phyloP scores from a whole-genome alignment of 78 protist genomes.

The Creolimax fragrantissima region DNA sequence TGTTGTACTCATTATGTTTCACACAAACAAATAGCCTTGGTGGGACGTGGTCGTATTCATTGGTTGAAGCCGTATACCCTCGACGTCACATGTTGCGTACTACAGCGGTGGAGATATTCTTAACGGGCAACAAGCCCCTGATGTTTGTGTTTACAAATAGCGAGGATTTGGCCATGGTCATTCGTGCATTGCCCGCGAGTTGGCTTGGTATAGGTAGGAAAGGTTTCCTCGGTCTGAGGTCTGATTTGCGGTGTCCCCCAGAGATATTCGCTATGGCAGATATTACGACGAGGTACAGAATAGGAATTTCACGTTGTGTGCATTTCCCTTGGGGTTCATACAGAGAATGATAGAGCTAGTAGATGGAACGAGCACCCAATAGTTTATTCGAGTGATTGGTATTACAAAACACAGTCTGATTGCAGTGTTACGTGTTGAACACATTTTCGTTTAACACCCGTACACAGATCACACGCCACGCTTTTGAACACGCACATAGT shows the following conservation, averaged over 20 bases:
- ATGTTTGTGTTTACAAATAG: constrained; percentile 52
- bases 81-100: constrained; percentile 61
- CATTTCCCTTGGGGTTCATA: too few relatives aligned
- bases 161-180: neutral
- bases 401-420: too few relatives aligned
- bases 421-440: too few relatives aligned
- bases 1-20: neutral
- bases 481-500: too few relatives aligned
- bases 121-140: constrained; percentile 49
- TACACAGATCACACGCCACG: too few relatives aligned
- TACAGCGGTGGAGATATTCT: constrained; percentile 69
- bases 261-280: neutral
- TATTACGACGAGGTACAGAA: neutral
- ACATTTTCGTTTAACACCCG: too few relatives aligned
- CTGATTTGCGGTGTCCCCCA: neutral
- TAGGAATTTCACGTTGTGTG: too few relatives aligned
- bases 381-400: too few relatives aligned
- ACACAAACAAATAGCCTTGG: neutral
- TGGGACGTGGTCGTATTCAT: neutral
- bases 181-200: neutral
- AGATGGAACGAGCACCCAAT: too few relatives aligned
- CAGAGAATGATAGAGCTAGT: too few relatives aligned
- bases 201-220: neutral
- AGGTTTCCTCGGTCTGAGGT: neutral
- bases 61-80: constrained; percentile 42